A percentile compares a stretch with the other conserved stretches of the same genome.
phyloP scores from a whole-genome alignment of 306 rosid genomes.

The Prunus kanzakura region DNA sequence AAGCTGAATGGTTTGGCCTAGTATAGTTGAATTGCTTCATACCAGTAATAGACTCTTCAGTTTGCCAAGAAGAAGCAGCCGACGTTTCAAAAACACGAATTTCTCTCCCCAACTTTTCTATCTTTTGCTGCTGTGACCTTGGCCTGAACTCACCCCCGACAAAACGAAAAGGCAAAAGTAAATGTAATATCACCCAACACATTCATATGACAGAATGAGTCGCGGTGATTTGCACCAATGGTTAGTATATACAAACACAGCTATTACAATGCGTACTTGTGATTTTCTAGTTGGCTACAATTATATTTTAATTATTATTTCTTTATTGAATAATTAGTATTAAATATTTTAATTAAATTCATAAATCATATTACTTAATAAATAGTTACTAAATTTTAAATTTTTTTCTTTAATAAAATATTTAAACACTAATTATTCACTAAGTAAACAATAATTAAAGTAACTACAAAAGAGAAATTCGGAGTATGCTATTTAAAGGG shows the following conservation, averaged over 20 bases:
- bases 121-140: slow-evolving; percentile 49
- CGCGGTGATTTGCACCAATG: background rate
- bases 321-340: too few species aligned
- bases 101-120: slow-evolving; percentile 59
- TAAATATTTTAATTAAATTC: too few species aligned
- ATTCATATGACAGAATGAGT: background rate
- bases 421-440: too few species aligned
- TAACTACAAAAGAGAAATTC: too few species aligned
- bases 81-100: slow-evolving; percentile 66
- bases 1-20: background rate
- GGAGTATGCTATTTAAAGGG: too few species aligned
- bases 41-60: slow-evolving; percentile 43
- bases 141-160: slow-evolving; percentile 38
- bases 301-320: too few species aligned
- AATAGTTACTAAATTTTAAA: too few species aligned
- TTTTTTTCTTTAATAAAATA: too few species aligned
- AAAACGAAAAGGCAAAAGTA: background rate
- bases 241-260: background rate
- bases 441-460: too few species aligned
- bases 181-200: background rate
- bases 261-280: background rate
- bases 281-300: background rate
- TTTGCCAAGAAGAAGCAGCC: slow-evolving; percentile 42
- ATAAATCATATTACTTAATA: too few species aligned
- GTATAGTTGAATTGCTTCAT: slow-evolving; percentile 1